phyloP scores from a whole-genome alignment of 441 rosid species.

The Metrosideros polymorpha region DNA sequence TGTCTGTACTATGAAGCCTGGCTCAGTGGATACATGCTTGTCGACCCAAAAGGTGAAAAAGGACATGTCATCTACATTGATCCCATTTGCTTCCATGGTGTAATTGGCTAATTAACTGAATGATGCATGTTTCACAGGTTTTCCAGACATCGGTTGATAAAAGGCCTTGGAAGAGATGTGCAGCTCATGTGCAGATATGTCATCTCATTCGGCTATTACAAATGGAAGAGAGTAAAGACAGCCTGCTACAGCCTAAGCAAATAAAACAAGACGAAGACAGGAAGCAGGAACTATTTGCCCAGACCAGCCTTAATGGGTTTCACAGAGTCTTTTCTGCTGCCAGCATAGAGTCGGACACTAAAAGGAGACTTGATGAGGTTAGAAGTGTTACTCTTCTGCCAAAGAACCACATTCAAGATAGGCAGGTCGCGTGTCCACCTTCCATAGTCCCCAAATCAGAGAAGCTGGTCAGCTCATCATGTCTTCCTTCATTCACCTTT shows the following conservation, averaged over 20 bases:
- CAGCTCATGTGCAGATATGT: slow-evolving; percentile 59
- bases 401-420: slow-evolving; percentile 14
- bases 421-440: slow-evolving; percentile 9
- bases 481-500: neutral
- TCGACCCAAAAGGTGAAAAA: slow-evolving; percentile 34
- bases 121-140: slow-evolving; percentile 16
- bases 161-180: slow-evolving; percentile 42
- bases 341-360: neutral
- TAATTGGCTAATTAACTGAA: neutral
- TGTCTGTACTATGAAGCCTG: slow-evolving; percentile 16
- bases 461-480: slow-evolving; percentile 30
- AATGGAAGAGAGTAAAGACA: slow-evolving; percentile 23
- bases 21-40: slow-evolving; percentile 16
- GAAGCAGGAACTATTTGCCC: slow-evolving; percentile 17
- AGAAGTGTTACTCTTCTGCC: slow-evolving; percentile 14
- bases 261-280: slow-evolving; percentile 23
- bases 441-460: slow-evolving; percentile 19
- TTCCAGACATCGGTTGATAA: slow-evolving; percentile 11
- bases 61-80: neutral
- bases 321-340: slow-evolving; percentile 11
- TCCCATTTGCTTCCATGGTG: neutral
- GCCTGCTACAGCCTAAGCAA: slow-evolving; percentile 11
- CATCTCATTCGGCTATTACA: slow-evolving; percentile 43
- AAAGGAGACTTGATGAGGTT: slow-evolving; percentile 17
- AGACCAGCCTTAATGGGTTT: slow-evolving; percentile 8